Base-by-base conservation (phyloP, 768 basidiomycete genomes). In the Amanita inopinata region DNA sequence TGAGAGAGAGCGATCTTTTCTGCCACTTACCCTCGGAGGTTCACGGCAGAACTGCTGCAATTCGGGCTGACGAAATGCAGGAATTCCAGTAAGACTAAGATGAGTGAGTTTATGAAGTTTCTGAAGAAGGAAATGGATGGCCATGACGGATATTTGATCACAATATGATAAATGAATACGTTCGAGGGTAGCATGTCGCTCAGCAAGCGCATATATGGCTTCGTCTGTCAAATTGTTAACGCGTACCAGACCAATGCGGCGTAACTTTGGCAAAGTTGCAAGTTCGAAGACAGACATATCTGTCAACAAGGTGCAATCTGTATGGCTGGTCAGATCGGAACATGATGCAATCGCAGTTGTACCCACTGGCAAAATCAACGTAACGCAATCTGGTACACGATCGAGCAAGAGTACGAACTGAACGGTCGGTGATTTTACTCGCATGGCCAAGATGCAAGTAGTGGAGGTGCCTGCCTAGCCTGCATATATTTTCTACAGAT, bases 151-250 rank as follows among this genome's bases (percentile, higher is more conserved):
- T 43, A 99, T 84, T 55, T 93, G 87, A 58, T 96, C 90, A 60
- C 96, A 99, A 57, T 98, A 97, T 2, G 91, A 96, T 37, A 99
- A 69, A 62, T 99, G 96, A 15, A 99, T 90, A 30, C 96, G 83
- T 58, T 99, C 96, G 17, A 98, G 71, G 6, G 89, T 83, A 20
- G 78, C 76, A 53, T 88, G 80, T 11, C 90, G 77, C 48, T 90
- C 85, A 6, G 80, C 88, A 7, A 99, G 75, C 1, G 92, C 73
- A 56, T 85, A 86, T 23, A 98, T 80, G 2, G 90, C 90, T 53
- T 94, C 80, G 56, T 99, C 96, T 8, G 96, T 99, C 43, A 99
- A 66, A 52, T 92, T 89, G 57, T 68, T 78, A 37, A 97, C 92
- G 46, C 93, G 80, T 32, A 98, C 96, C 25, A 99, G 80, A 38